phyloP scores from a whole-genome alignment of 371 early-diverging fungal genomes.

The Syncephalastrum monosporum region DNA sequence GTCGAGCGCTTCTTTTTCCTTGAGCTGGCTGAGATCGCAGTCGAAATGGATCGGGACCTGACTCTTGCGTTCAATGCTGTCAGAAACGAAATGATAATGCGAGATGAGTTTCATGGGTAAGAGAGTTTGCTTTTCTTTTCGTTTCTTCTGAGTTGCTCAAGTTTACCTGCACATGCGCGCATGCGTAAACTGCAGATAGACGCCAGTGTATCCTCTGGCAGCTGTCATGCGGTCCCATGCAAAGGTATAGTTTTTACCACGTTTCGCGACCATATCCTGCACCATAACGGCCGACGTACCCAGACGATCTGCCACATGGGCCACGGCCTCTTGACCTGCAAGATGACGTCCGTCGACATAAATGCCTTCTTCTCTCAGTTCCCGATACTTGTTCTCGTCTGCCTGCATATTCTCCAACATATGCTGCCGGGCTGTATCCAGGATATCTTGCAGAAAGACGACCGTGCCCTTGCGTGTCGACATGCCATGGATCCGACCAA shows the following conservation, averaged over 20 bases:
- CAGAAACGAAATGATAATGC: neutral
- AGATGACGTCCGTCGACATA: too few species aligned
- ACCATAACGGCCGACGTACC: constrained; percentile 87
- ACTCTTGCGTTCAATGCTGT: constrained; percentile 44
- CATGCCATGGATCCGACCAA: constrained; percentile 96
- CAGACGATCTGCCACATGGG: constrained; percentile 66
- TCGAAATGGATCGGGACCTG: constrained; percentile 15
- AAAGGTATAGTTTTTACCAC: constrained; percentile 95
- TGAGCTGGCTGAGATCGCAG: constrained; percentile 50
- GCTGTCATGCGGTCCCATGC: constrained; percentile 92
- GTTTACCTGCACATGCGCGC: constrained; percentile 79
- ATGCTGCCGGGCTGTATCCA: constrained; percentile 76
- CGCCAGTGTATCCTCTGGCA: constrained; percentile 96
- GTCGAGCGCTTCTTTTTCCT: constrained; percentile 68
- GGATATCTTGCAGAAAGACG: constrained; percentile 95
- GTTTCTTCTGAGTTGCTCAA: neutral
- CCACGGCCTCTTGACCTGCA: constrained; percentile 13
- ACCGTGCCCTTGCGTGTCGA: constrained; percentile 95
- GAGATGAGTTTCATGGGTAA: neutral
- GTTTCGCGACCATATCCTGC: constrained; percentile 92
- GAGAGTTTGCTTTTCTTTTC: neutral
- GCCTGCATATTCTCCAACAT: constrained; percentile 21
- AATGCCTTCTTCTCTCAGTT: neutral
- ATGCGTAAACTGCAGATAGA: constrained; percentile 97
- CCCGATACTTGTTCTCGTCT: neutral